phyloP scores from a whole-genome alignment of 1,284 basidiomycete species.

The Leccinum subatratum region DNA sequence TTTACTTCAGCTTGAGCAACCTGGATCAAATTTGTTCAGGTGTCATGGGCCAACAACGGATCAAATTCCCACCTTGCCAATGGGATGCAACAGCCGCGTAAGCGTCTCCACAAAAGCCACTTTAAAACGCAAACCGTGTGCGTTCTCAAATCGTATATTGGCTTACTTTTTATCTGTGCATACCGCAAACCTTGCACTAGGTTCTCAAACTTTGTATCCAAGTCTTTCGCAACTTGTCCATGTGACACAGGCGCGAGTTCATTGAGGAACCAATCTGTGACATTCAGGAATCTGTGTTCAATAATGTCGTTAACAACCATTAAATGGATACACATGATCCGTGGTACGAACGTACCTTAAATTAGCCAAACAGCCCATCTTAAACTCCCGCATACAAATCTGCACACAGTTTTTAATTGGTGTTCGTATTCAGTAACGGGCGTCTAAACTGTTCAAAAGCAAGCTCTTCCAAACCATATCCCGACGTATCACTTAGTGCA shows the following conservation, averaged over 20 bases:
- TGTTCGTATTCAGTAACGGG: slow-evolving; percentile 58
- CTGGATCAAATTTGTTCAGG: slow-evolving; percentile 35
- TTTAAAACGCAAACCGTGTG: slow-evolving; percentile 83
- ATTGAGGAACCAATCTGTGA: slow-evolving; percentile 79
- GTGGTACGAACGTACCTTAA: slow-evolving; percentile 48
- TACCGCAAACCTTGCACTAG: slow-evolving; percentile 75
- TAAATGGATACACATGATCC: neutral
- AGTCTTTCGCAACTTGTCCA: slow-evolving; percentile 73
- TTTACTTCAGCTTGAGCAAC: slow-evolving; percentile 96
- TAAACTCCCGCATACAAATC: slow-evolving; percentile 76
- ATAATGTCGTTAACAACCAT: slow-evolving; percentile 3
- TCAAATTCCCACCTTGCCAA: slow-evolving; percentile 65
- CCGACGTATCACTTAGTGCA: slow-evolving; percentile 71
- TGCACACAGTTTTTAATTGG: slow-evolving; percentile 75
- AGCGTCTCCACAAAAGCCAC: slow-evolving; percentile 83
- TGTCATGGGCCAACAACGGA: neutral
- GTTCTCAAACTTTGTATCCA: slow-evolving; percentile 77
- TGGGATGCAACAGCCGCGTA: slow-evolving; percentile 77
- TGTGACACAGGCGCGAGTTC: slow-evolving; percentile 73
- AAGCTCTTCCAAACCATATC: slow-evolving; percentile 75
- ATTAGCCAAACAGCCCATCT: slow-evolving; percentile 78
- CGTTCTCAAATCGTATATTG: slow-evolving; percentile 74
- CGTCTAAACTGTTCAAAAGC: slow-evolving; percentile 82
- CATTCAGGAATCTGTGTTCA: slow-evolving; percentile 68
- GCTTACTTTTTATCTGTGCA: slow-evolving; percentile 74